A percentile compares a stretch with the other conserved stretches of the same genome.
Evolutionary conservation across 2,329 filamentous ascomycete species (phyloP).

Genomic region (Colletotrichum eleusines): DNA sequence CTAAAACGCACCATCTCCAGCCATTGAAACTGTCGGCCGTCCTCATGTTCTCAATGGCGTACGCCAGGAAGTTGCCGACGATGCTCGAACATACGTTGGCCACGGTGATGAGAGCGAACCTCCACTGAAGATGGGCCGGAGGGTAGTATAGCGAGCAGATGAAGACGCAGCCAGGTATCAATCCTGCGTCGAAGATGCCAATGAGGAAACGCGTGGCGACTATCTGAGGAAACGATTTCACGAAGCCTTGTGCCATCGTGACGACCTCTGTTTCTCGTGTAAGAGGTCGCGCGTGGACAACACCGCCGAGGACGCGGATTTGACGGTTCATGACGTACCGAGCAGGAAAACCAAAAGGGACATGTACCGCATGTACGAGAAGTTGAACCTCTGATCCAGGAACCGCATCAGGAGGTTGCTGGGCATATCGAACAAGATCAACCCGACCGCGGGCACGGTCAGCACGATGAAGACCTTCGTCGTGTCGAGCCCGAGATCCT

Average conservation of each 20-base stretch:
- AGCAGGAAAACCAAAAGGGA: constrained; percentile 41
- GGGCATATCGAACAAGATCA: constrained; percentile 43
- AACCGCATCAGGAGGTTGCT: constrained; percentile 44
- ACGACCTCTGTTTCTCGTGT: constrained; percentile 42
- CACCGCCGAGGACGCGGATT: background rate
- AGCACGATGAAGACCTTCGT: constrained; percentile 44
- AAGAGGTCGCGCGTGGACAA: background rate
- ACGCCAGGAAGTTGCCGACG: constrained; percentile 45
- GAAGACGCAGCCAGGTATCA: constrained; percentile 46
- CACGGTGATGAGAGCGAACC: constrained; percentile 44
- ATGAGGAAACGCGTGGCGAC: constrained; percentile 44
- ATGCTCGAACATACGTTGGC: constrained; percentile 45
- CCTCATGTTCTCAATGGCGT: constrained; percentile 45
- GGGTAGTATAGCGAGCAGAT: constrained; percentile 46
- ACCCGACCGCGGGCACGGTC: constrained; percentile 39
- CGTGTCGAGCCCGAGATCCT: constrained; percentile 44
- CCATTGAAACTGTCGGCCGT: constrained; percentile 43
- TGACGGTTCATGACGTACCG: constrained; percentile 30
- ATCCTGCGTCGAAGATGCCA: constrained; percentile 45
- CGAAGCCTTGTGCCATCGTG: constrained; percentile 46
- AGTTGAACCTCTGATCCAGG: constrained; percentile 37
- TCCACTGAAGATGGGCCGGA: constrained; percentile 44
- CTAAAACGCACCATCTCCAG: constrained; percentile 43
- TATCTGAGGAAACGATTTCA: constrained; percentile 42
- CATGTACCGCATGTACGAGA: constrained; percentile 43